phyloP scores from a whole-genome alignment of 371 early-diverging fungal genomes.

The Phascolomyces articulosus region DNA sequence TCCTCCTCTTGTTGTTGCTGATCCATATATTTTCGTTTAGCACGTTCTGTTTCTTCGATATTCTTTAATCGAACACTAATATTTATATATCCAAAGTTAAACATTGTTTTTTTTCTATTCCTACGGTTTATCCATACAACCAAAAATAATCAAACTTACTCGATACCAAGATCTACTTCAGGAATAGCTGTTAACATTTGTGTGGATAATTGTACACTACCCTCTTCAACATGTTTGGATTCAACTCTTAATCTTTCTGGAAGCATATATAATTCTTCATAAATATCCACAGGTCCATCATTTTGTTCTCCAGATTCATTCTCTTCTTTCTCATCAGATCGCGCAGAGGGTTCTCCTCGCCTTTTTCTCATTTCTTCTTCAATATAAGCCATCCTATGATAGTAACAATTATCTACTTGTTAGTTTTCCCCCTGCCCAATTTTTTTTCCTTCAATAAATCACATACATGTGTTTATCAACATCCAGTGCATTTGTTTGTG shows the following conservation, averaged over 20 bases:
- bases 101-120: not conserved
- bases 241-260: conserved; percentile 73
- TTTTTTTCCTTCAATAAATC: conserved; percentile 5
- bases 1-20: conserved; percentile 19
- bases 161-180: conserved; percentile 90
- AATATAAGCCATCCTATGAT: conserved; percentile 81
- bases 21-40: conserved; percentile 66
- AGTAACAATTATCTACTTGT: conserved; percentile 2
- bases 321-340: conserved; percentile 21
- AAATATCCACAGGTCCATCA: conserved; percentile 36
- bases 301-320: conserved; percentile 28
- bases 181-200: conserved; percentile 94
- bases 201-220: conserved; percentile 85
- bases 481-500: conserved; percentile 82
- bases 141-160: conserved; percentile 42
- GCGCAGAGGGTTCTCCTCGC: conserved; percentile 33
- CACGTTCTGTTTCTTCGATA: conserved; percentile 86
- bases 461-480: conserved; percentile 88
- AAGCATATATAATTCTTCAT: conserved; percentile 70
- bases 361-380: conserved; percentile 73
- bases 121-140: not conserved
- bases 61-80: conserved; percentile 73
- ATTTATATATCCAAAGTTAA: not conserved
- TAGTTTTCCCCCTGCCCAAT: not conserved
- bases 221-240: conserved; percentile 71